A percentile compares a stretch with the other conserved stretches of the same genome.
phyloP scores from a whole-genome alignment of 331 rosid species.

The Quercus lobata region DNA sequence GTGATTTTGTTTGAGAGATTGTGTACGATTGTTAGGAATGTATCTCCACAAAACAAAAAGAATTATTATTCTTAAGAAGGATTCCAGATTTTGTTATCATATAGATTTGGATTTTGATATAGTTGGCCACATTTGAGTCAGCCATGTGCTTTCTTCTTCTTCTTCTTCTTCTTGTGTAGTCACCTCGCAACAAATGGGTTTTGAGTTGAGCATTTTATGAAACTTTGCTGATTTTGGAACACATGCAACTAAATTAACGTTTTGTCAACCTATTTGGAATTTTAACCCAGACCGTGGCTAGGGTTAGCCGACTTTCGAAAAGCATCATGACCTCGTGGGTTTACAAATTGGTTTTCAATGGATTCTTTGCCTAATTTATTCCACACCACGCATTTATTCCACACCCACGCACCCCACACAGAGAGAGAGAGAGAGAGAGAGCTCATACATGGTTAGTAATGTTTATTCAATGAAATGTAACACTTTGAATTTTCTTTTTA shows the following conservation, averaged over 20 bases:
- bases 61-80: background rate
- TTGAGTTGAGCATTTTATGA: background rate
- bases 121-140: background rate
- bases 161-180: background rate
- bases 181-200: background rate
- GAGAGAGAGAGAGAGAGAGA: background rate
- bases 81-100: background rate
- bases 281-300: background rate
- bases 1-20: background rate
- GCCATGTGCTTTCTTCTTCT: background rate
- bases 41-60: background rate
- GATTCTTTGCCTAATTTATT: slow-evolving; percentile 12
- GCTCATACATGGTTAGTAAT: background rate
- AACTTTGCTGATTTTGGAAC: background rate
- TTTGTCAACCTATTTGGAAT: slow-evolving; percentile 1
- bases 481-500: background rate
- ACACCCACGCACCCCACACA: background rate
- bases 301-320: background rate
- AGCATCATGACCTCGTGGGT: background rate
- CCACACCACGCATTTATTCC: slow-evolving; percentile 2
- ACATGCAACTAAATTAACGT: background rate
- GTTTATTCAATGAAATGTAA: slow-evolving; percentile 13
- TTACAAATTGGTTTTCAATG: background rate
- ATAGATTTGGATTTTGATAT: background rate
- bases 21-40: background rate